A percentile compares a stretch with the other conserved stretches of the same genome.
phyloP scores from a whole-genome alignment of 441 rosid genomes.

The Iberis amara region DNA sequence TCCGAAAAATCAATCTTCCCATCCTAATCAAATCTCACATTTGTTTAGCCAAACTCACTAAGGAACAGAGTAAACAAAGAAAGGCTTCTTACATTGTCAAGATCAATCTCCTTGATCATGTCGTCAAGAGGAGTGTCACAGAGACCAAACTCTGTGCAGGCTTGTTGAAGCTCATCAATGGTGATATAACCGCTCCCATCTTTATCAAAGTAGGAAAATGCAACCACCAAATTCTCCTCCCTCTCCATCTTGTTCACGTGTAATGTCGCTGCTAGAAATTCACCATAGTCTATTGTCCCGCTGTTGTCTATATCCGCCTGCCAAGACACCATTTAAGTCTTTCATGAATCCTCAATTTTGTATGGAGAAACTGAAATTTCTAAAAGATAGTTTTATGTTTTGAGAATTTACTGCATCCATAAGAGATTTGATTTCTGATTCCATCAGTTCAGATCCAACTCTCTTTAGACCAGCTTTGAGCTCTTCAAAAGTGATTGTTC shows the following conservation, averaged over 20 bases:
- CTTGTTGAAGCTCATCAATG: slow-evolving; percentile 77
- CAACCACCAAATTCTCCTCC: slow-evolving; percentile 72
- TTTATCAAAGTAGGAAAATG: slow-evolving; percentile 76
- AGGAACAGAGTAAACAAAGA: background rate
- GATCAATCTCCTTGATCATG: slow-evolving; percentile 71
- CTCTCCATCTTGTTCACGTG: slow-evolving; percentile 78
- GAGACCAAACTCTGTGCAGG: slow-evolving; percentile 78
- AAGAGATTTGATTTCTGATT: slow-evolving; percentile 68
- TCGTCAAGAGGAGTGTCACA: slow-evolving; percentile 70
- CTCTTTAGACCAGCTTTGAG: slow-evolving; percentile 65
- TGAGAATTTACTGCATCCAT: slow-evolving; percentile 68
- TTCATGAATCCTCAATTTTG: background rate
- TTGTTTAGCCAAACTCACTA: background rate
- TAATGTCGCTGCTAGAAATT: slow-evolving; percentile 80
- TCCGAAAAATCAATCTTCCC: slow-evolving; percentile 75
- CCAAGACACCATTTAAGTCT: slow-evolving; percentile 7
- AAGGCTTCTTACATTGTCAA: slow-evolving; percentile 53
- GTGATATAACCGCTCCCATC: slow-evolving; percentile 87
- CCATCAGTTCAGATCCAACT: slow-evolving; percentile 76
- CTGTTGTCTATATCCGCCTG: slow-evolving; percentile 89
- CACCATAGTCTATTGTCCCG: slow-evolving; percentile 87
- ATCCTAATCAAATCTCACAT: slow-evolving; percentile 45
- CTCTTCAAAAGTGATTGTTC: slow-evolving; percentile 76
- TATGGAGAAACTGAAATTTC: no score
- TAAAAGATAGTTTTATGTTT: background rate